Evolutionary conservation across 441 rosid genomes (phyloP), one percentile per base, ranked within the genome.

Genomic region (Biscutella laevigata): DNA sequence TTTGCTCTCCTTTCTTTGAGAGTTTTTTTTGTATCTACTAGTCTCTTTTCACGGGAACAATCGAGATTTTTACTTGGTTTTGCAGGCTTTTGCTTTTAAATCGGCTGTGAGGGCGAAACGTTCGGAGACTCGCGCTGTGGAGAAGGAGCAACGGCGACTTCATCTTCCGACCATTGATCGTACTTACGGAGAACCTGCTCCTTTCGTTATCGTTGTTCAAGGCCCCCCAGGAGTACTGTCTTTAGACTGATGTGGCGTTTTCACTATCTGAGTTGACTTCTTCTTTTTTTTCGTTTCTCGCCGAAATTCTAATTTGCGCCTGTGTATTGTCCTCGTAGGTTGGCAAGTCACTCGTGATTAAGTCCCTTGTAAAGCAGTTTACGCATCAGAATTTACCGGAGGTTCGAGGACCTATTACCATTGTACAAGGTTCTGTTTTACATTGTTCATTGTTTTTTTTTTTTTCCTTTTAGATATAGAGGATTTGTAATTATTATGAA

Each of bases 111-210:
- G 75, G 69, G 91, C 86, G 30, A 80, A 83, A 78, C 72, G 78
- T 5, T 59, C 80, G 58, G 80, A 83, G 65, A 52, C 83, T 11
- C 92, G 77, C 10, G 19, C 88, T 5, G 80, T 71, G 19, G 98
- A 91, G 74, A 85, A 83, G 76, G 96, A 91, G 66, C 96, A 91
- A 75, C 74, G 80, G 4, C 65, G 83, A 67, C 82, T 88, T 72
- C 98, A 80, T 67, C 40, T 91, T 37, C 96, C 96, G 0, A 52
- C 65, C 5, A 77, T 83, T 41, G 95, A 91, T 64, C 82, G 95
- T 40, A 72, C 88, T 59, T 87, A 83, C 19, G 84, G 94, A 6
- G 88, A 79, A 55, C 77, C 85, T 0, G 71, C 96, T 24, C 98
- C 98, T 12, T 83, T 51, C 55, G 95, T 91, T n/a, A 73, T 91